Evolutionary conservation across 2,329 filamentous ascomycete species (phyloP).

Genomic region (Pyrenophora graminea): DNA sequence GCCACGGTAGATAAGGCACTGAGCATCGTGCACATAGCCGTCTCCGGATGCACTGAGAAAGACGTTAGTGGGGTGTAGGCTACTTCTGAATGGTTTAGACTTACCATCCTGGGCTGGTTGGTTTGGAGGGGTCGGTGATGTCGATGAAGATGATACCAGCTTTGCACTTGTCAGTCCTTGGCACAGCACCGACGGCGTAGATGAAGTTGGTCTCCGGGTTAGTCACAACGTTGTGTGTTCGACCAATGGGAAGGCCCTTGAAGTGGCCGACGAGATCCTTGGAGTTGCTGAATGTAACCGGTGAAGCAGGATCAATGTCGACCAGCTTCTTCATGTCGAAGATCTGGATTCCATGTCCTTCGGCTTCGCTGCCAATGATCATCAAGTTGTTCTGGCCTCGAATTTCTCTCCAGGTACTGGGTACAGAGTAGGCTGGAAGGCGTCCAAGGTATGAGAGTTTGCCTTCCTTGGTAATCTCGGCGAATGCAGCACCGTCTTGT

Average conservation of each 20-base stretch:
- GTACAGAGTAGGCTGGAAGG: slow-evolving; percentile 53
- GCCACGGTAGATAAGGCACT: slow-evolving; percentile 61
- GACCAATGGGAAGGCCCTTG: slow-evolving; percentile 41
- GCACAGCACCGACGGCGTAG: slow-evolving; percentile 44
- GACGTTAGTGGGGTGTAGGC: neutral
- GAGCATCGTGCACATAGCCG: slow-evolving; percentile 66
- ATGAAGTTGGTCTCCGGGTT: slow-evolving; percentile 46
- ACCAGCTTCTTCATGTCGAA: slow-evolving; percentile 62
- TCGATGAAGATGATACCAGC: slow-evolving; percentile 65
- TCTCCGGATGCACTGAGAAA: slow-evolving; percentile 53
- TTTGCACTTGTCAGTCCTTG: slow-evolving; percentile 49
- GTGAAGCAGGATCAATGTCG: slow-evolving; percentile 38
- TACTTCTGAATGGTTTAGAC: neutral
- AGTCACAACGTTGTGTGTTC: slow-evolving; percentile 47
- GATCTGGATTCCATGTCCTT: slow-evolving; percentile 62
- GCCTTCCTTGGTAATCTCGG: slow-evolving; percentile 56
- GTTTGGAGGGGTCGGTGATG: slow-evolving; percentile 58
- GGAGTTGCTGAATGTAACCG: slow-evolving; percentile 41
- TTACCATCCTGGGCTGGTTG: slow-evolving; percentile 56
- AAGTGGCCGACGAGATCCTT: slow-evolving; percentile 43
- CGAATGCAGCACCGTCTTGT: slow-evolving; percentile 59
- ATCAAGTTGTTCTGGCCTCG: slow-evolving; percentile 51
- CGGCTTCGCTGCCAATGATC: slow-evolving; percentile 49
- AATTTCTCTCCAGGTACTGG: slow-evolving; percentile 60
- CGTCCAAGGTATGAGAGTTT: slow-evolving; percentile 60